phyloP scores from a whole-genome alignment of 2,329 filamentous ascomycete species.

The Sarocladium oryzae region DNA sequence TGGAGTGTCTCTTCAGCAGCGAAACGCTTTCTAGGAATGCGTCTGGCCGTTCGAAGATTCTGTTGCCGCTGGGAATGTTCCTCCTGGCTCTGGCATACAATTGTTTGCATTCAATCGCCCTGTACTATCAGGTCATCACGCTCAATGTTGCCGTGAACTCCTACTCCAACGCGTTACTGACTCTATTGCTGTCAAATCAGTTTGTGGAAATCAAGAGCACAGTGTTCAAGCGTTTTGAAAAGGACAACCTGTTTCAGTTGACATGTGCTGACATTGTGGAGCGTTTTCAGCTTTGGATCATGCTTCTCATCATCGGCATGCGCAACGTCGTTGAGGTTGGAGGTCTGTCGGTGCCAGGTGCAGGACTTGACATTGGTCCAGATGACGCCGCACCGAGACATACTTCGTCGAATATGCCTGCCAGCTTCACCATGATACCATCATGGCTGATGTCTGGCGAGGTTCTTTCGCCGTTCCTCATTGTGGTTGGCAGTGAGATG shows the following conservation, averaged over 20 bases:
- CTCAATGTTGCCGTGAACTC: conserved; percentile 98
- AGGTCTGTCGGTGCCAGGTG: conserved; percentile 60
- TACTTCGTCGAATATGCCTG: conserved; percentile 71
- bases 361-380: conserved; percentile 40
- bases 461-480: conserved; percentile 84
- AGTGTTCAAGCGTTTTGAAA: conserved; percentile 98
- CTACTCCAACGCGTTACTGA: conserved; percentile 92
- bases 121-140: conserved; percentile 97
- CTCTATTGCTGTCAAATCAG: conserved; percentile 89
- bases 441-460: conserved; percentile 72
- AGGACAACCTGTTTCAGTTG: conserved; percentile 93
- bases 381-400: conserved; percentile 50
- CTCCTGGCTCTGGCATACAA: conserved; percentile 81
- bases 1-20: conserved; percentile 90
- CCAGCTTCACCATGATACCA: conserved; percentile 85
- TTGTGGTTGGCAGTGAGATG: conserved; percentile 95
- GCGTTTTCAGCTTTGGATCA: conserved; percentile 94
- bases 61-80: conserved; percentile 88
- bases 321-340: conserved; percentile 96
- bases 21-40: conserved; percentile 85
- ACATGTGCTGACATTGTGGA: conserved; percentile 97
- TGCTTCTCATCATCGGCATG: conserved; percentile 92
- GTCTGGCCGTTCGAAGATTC: conserved; percentile 83
- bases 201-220: conserved; percentile 99
- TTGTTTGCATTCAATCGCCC: conserved; percentile 73